Evolutionary conservation across 768 basidiomycete genomes (phyloP), one percentile per base, ranked within the genome.

Genomic region (Pisolithus albus): DNA sequence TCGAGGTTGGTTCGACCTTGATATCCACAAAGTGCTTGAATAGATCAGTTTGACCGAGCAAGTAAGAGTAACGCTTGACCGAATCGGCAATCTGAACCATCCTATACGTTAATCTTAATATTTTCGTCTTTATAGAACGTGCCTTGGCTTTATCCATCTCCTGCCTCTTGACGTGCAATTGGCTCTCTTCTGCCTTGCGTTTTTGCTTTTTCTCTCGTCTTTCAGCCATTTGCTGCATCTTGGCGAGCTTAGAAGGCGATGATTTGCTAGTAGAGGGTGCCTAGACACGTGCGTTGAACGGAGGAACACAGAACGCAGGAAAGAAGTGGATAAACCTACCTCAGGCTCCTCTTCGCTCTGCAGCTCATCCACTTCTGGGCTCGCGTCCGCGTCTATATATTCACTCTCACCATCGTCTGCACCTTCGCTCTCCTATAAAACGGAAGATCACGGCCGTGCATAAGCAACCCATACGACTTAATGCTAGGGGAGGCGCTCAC

Each of bases 11-110:
- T 56, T 74, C 24, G 19, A 88, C 92, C 80, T 96, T 96, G 69
- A 97, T 86, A 65, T 97, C 92, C 7, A 97, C 90, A 64, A 98
- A 98, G 68, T 98, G 95, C 60, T 92, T 92, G 76, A 99, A 99
- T 18, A 98, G 76, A 58, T 98, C 96, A 0, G 95, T 98, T 67
- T 99, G 94, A 7, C 96, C 96, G 2, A 99, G 79, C n/a, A 98
- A 81, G 68, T 97, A 98, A 2, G 89, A 90, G 64, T 97, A 98
- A 16, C 93, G 86, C 67, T 98, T 98, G 54, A 97, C 89, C 9
- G 93, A 91, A 63, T 97, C 94, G 18, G 90, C 73, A 38, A 93
- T 79, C 92, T 97, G 57, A 19, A 49, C 42, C 36, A 16, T 43
- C 61, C 59, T 54, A 61, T 26, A 19, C 56, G 45, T 48, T 51